Conservation (phyloP, 225 moss, liverwort and hornwort species). For the Takakia lepidozioides region DNA sequence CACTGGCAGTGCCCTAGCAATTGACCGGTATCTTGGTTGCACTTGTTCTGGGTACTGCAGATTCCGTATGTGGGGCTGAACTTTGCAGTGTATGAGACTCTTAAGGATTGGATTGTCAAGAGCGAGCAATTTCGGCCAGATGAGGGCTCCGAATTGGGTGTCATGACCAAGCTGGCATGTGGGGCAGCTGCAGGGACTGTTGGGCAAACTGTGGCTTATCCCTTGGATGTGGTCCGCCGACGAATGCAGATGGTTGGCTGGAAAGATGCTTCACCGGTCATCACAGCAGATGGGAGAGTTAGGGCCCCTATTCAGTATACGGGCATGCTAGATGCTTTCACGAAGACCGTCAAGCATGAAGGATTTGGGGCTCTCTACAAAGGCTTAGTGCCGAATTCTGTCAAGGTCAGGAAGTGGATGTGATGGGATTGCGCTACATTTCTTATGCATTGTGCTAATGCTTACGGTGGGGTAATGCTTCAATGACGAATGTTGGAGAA, state of each 20-base stretch:
- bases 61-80: constrained; percentile 92
- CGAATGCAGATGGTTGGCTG: constrained; percentile 98
- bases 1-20: no score
- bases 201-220: constrained; percentile 97
- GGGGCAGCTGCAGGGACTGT: constrained; percentile 97
- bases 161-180: constrained; percentile 87
- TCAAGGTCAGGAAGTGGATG: constrained; percentile 69
- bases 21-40: no score
- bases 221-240: constrained; percentile 87
- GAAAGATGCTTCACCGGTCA: constrained; percentile 84
- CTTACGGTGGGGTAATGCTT: no score
- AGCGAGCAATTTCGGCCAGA: constrained; percentile 60
- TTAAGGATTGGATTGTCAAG: constrained; percentile 91
- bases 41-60: constrained; percentile 24
- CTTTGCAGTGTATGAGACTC: constrained; percentile 89
- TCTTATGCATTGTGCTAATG: no score
- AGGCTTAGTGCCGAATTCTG: constrained; percentile 95
- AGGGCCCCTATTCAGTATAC: constrained; percentile 72
- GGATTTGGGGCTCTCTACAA: constrained; percentile 91
- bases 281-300: constrained; percentile 74
- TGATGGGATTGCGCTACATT: no score
- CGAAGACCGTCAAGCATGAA: constrained; percentile 86
- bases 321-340: constrained; percentile 92
- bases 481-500: no score
- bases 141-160: constrained; percentile 70